phyloP scores from a whole-genome alignment of 2,329 filamentous ascomycete species.

The Clonostachys rhizophaga region DNA sequence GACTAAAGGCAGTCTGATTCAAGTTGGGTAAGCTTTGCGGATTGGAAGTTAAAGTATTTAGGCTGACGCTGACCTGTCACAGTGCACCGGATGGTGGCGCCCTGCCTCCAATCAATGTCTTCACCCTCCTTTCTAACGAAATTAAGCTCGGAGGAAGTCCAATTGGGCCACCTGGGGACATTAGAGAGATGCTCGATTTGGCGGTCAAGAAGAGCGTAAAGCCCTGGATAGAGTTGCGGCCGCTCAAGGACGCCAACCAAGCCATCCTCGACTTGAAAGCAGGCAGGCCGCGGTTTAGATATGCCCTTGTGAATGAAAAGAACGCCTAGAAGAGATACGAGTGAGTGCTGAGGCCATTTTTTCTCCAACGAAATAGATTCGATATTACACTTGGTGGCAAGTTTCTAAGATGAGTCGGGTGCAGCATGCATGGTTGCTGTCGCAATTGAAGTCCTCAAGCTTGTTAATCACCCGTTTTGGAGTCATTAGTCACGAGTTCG shows the following conservation, averaged over 20 bases:
- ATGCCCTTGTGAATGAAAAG: constrained; percentile 32
- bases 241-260: constrained; percentile 47
- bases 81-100: constrained; percentile 1
- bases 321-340: too few relatives aligned
- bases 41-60: too few relatives aligned
- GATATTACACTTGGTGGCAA: too few relatives aligned
- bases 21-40: constrained; percentile 42
- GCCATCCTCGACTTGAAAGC: constrained; percentile 46
- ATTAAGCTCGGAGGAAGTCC: neutral
- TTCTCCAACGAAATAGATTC: too few relatives aligned
- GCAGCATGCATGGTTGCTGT: too few relatives aligned
- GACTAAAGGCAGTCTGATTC: neutral
- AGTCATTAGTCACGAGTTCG: too few relatives aligned
- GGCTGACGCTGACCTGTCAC: too few relatives aligned
- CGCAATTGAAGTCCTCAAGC: too few relatives aligned
- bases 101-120: constrained; percentile 2
- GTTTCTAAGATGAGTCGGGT: too few relatives aligned
- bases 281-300: constrained; percentile 39
- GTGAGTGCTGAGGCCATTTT: too few relatives aligned
- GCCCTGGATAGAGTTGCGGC: constrained; percentile 46
- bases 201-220: constrained; percentile 47
- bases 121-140: neutral
- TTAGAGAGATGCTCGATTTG: constrained; percentile 50
- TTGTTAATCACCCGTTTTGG: too few relatives aligned
- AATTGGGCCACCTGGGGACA: constrained; percentile 25